Conservation (phyloP, 2,329 filamentous ascomycete species). For the Fusarium subglutinans region DNA sequence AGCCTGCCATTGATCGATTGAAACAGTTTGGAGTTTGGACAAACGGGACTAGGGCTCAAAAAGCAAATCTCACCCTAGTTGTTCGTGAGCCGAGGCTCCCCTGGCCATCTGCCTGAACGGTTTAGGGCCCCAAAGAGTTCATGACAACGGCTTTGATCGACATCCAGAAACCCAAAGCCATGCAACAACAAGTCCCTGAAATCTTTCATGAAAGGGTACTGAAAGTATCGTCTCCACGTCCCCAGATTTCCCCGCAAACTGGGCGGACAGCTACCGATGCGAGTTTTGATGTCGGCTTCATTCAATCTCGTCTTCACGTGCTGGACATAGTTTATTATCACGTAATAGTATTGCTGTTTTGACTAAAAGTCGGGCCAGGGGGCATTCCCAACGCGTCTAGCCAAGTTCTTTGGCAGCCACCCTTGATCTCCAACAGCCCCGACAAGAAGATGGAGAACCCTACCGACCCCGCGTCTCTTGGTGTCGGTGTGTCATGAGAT, state of each 20-base stretch:
- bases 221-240: slow-evolving; percentile 29
- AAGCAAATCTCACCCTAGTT: slow-evolving; percentile 24
- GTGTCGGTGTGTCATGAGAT: slow-evolving; percentile 37
- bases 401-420: slow-evolving; percentile 29
- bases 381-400: slow-evolving; percentile 19
- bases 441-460: slow-evolving; percentile 32
- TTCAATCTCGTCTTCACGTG: slow-evolving; percentile 36
- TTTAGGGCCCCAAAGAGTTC: slow-evolving; percentile 12
- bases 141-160: slow-evolving; percentile 21
- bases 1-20: neutral
- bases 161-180: slow-evolving; percentile 8
- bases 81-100: slow-evolving; percentile 16
- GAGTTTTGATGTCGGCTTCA: slow-evolving; percentile 13
- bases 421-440: slow-evolving; percentile 35
- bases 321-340: slow-evolving; percentile 30
- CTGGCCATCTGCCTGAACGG: neutral
- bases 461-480: slow-evolving; percentile 34
- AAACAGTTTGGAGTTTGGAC: neutral
- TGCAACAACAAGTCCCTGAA: slow-evolving; percentile 12
- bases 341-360: slow-evolving; percentile 40
- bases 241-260: slow-evolving; percentile 44
- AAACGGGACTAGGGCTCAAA: slow-evolving; percentile 9
- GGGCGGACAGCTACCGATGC: slow-evolving; percentile 12
- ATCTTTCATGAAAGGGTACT: slow-evolving; percentile 6
- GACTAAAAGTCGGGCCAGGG: slow-evolving; percentile 36